phyloP scores from a whole-genome alignment of 495 filamentous ascomycete genomes.

The Aspergillus avenaceus region DNA sequence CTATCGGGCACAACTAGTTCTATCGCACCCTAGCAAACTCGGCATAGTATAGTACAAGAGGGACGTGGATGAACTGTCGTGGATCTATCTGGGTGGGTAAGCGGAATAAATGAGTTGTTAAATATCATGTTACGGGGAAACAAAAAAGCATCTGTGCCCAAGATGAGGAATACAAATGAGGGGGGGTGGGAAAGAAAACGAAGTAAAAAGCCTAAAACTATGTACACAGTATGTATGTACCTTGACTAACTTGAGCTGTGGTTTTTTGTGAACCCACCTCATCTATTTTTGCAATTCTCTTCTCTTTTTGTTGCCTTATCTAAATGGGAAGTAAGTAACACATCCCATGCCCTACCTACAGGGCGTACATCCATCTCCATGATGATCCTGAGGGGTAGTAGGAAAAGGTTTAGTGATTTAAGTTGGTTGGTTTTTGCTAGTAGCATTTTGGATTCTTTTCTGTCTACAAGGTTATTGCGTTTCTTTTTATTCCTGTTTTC shows the following conservation, averaged over 20 bases:
- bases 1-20: too few species aligned
- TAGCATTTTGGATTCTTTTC: background rate
- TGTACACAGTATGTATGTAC: background rate
- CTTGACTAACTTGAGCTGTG: too few species aligned
- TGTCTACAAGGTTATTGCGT: too few species aligned
- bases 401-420: background rate
- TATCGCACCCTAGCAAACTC: too few species aligned
- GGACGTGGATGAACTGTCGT: background rate
- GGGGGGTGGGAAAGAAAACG: background rate
- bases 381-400: background rate
- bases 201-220: slow-evolving; percentile 1
- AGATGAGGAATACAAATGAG: slow-evolving; percentile 5
- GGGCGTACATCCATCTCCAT: too few species aligned
- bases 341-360: too few species aligned
- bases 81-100: background rate
- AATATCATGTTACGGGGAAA: background rate
- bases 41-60: too few species aligned
- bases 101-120: background rate
- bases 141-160: slow-evolving; percentile 4
- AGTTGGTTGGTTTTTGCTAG: background rate
- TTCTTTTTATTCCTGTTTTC: too few species aligned
- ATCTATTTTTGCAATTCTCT: too few species aligned
- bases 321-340: background rate
- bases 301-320: too few species aligned
- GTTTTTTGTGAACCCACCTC: too few species aligned